phyloP scores from a whole-genome alignment of 257 asterid genomes.

The Petunia secreta region DNA sequence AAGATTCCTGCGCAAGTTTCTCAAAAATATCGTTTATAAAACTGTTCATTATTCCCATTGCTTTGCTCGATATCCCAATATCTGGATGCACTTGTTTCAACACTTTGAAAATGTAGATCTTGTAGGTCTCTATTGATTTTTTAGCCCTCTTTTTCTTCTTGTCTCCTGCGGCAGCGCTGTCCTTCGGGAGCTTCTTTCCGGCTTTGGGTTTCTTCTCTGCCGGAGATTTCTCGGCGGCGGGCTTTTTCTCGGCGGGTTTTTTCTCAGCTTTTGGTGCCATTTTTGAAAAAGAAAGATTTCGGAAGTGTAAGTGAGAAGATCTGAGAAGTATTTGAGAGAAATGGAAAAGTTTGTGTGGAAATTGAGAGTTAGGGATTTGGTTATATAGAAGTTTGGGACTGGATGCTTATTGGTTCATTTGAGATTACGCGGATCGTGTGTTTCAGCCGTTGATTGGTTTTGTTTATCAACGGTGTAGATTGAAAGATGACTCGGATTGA shows the following conservation, averaged over 20 bases:
- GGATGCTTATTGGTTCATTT: conserved; percentile 35
- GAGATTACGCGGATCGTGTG: conserved; percentile 34
- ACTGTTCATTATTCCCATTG: too few relatives aligned
- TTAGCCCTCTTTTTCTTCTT: conserved; percentile 62
- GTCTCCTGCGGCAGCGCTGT: conserved; percentile 53
- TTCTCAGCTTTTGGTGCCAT: conserved; percentile 33
- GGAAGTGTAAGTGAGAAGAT: too few relatives aligned
- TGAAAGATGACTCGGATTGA: background rate
- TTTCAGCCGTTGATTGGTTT: background rate
- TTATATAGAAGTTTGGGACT: conserved; percentile 28
- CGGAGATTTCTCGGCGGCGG: too few relatives aligned
- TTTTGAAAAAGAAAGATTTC: background rate
- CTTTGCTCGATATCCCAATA: too few relatives aligned
- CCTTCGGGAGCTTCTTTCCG: conserved; percentile 65
- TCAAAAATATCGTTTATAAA: too few relatives aligned
- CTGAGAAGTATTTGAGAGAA: too few relatives aligned
- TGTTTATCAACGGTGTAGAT: conserved; percentile 22
- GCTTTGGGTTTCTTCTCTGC: too few relatives aligned
- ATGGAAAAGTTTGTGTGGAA: background rate
- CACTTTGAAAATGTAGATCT: too few relatives aligned
- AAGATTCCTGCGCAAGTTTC: too few relatives aligned
- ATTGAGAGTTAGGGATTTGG: conserved; percentile 3
- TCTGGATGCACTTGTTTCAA: too few relatives aligned
- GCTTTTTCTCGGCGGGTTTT: too few relatives aligned
- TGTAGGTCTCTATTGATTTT: conserved; percentile 36